Conservation (phyloP, 129 eudicot genomes). For the Apium graveolens region DNA sequence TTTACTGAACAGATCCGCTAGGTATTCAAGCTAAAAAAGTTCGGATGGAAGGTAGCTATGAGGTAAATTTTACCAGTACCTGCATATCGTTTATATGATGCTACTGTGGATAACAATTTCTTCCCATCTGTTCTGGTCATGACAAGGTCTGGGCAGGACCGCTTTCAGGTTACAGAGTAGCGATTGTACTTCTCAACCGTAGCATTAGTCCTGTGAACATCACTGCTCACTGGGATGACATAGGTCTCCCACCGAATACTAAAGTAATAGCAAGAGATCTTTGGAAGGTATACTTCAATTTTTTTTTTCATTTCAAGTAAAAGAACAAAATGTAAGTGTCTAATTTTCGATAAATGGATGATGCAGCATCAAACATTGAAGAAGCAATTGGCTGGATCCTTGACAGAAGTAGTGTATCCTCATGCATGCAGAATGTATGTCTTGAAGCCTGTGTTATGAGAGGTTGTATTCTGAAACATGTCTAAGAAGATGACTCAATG, state of each 20-base stretch:
- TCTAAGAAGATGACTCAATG: not conserved
- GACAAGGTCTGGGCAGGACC: slow-evolving; percentile 91
- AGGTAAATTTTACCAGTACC: slow-evolving; percentile 42
- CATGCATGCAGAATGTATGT: slow-evolving; percentile 14
- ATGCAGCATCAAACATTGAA: slow-evolving; percentile 12
- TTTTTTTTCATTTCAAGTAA: not conserved
- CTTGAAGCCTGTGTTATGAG: not conserved
- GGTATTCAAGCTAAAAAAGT: slow-evolving; percentile 95
- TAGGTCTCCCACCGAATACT: slow-evolving; percentile 57
- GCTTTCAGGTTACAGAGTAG: slow-evolving; percentile 72
- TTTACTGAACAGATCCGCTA: slow-evolving; percentile 41
- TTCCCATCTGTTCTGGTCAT: not conserved
- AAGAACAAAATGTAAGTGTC: not conserved
- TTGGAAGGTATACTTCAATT: slow-evolving; percentile 54
- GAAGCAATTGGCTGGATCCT: not conserved
- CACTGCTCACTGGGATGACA: slow-evolving; percentile 89
- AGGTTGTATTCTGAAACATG: not conserved
- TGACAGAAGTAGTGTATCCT: not conserved
- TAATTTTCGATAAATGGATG: not conserved
- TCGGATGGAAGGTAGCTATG: slow-evolving; percentile 58
- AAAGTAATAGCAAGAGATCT: slow-evolving; percentile 59
- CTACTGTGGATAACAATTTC: not conserved
- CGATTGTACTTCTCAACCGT: slow-evolving; percentile 64
- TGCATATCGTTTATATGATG: not conserved
- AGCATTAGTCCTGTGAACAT: slow-evolving; percentile 12